A percentile compares a stretch with the other conserved stretches of the same genome.
Conservation (phyloP, 345 rosid genomes). For the Populus deltoides region DNA sequence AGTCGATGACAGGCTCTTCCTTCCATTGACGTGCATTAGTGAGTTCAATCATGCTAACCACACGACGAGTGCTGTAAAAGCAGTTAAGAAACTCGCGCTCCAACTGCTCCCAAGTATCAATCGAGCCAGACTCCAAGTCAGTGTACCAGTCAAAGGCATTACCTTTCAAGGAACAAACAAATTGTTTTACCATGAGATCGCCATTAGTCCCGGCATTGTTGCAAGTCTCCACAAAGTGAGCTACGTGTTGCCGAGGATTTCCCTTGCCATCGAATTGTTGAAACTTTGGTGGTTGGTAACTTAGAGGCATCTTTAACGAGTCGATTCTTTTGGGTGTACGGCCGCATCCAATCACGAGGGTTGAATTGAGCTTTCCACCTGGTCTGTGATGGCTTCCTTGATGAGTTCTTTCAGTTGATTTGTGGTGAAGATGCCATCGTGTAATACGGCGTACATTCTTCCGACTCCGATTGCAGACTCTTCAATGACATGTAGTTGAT, state of each 20-base stretch:
- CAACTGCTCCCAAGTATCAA: neutral
- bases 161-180: no score
- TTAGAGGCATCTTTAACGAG: neutral
- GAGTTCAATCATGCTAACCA: neutral
- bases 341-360: neutral
- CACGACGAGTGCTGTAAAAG: neutral
- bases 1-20: neutral
- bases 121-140: neutral
- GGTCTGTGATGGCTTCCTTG: neutral
- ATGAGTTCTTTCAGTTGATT: no score
- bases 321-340: neutral
- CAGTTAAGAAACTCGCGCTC: neutral
- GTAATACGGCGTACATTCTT: no score
- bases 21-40: neutral
- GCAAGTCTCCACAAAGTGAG: no score
- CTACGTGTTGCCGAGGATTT: no score
- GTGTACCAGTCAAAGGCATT: constrained; percentile 6
- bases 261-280: no score
- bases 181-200: no score
- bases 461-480: no score
- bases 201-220: no score
- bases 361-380: neutral
- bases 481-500: no score
- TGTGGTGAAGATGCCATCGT: no score
- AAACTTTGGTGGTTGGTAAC: constrained; percentile 7